phyloP scores from a whole-genome alignment of 108 stramenopile genomes.

The Cyclostephanos tholiformis region DNA sequence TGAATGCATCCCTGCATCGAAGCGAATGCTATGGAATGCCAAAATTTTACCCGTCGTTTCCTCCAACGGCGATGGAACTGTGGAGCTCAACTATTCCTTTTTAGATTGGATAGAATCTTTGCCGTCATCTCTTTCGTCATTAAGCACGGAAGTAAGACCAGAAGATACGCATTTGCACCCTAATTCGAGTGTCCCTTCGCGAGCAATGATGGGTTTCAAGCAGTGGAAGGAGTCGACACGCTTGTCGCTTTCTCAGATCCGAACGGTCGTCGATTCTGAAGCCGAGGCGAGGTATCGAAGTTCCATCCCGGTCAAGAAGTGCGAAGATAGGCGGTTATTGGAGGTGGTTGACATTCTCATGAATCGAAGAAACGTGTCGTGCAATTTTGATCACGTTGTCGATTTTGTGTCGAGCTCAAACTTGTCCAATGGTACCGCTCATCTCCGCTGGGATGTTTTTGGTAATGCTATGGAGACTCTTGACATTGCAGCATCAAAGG shows the following conservation, averaged over 20 bases:
- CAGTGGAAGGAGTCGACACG: constrained; percentile 53
- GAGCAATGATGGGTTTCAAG: constrained; percentile 32
- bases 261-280: constrained; percentile 53
- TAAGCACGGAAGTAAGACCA: not conserved
- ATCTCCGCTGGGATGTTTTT: not conserved
- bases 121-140: constrained; percentile 10
- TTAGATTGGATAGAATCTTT: constrained; percentile 47
- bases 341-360: constrained; percentile 13
- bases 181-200: not conserved
- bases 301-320: constrained; percentile 7
- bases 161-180: not conserved
- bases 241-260: constrained; percentile 60
- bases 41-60: constrained; percentile 56
- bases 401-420: constrained; percentile 29
- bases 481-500: constrained; percentile 35
- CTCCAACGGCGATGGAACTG: constrained; percentile 1
- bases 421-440: not conserved
- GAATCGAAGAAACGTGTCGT: constrained; percentile 28
- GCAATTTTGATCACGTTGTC: constrained; percentile 28
- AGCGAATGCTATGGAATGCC: constrained; percentile 70
- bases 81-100: constrained; percentile 44
- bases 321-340: not conserved
- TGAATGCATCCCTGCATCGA: constrained; percentile 15
- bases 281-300: constrained; percentile 57
- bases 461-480: constrained; percentile 18